Base-by-base conservation (phyloP, 768 basidiomycete genomes). In the Phanerochaete sordida region DNA sequence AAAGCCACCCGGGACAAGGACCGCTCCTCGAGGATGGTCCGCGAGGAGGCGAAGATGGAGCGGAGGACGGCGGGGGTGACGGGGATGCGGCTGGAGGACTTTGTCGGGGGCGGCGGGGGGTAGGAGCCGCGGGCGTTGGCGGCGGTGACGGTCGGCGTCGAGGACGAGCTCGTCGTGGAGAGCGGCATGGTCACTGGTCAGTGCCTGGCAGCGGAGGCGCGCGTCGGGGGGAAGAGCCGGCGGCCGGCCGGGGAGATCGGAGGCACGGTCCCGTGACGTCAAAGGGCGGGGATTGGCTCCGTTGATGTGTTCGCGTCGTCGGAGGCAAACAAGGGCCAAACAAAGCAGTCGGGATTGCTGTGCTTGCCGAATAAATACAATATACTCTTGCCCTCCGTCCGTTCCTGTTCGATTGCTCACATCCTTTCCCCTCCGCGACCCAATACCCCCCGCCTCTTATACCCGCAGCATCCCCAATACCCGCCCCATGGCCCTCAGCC, bases 1-100 rank as follows among this genome's bases (percentile, higher is more conserved):
- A 94, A 94, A 30, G 92, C 91, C 54, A 91, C 80, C 15, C 91
- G 83, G 39, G 91, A 94, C 55, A 94, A 85, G 0, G 89, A 86
- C 28, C 92, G 83, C 70, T 94, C 91, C 69, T 94, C 91, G 57
- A 87, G 76, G 2, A 88, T 84, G 0, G 89, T 87, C 15, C 91
- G 83, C 23, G 91, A 93, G 13, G 91, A 93, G 27, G 92, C 84
- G 71, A 94, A 94, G 65, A 94, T 94, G 53, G 89, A 87, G 43
- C 91, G 81, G 60, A 94, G 71, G 1, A 90, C 86, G 11, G 88
- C 87, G 11, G 91, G 91, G 0, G 91, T 93, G 21, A 93, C 89
- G 57, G 91, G 91, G 53, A 93, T 88, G 26, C 88, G 82, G 59
- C 83, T 84, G 21, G 81, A 75, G 19, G 77, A 67, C 62, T 82